Base-by-base conservation (phyloP, 2,329 filamentous ascomycete genomes). In the Botrytis cinerea region DNA sequence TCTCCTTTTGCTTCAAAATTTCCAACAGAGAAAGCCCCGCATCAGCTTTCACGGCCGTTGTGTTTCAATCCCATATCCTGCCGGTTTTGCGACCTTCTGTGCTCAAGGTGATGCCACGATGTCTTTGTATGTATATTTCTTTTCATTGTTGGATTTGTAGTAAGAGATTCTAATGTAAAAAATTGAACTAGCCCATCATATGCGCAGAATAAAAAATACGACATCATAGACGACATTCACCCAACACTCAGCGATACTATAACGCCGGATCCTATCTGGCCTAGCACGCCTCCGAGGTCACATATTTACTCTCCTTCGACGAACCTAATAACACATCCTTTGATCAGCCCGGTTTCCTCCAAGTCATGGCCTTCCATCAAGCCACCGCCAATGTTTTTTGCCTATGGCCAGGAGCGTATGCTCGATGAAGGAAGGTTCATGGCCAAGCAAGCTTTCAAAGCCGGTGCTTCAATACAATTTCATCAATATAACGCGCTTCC, bases 331-430 rank as follows among this genome's bases (percentile, higher is more conserved):
- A 54, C 28, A 20, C 66, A 69, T 10, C 66, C 66, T 32, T 38
- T 69, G 7, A 16, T 63, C 40, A 60, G 48, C 35, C 43, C 71
- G 12, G 40, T 66, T 6, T 45, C 71, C 10, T 54, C 71, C 20
- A 66, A 61, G 16, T 14, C 28, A n/a, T 59, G 46, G 35, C 67
- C 62, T 20, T 48, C 54, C 8, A 16, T 43, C 40, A 57, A 66
- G 16, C 32, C 57, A 10, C 71, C 71, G 3, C 71, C 71, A 43
- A 20, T 73, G 54, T 70, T 40, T 48, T 63, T 73, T 28, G 64
- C 71, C 2, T 69, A 59, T 28, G 71, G 71, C 6, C 32, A 61
- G 38, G 71, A 73, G n/a, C 28, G 54, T 9, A 54, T 59, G 38
- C 40, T 73, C 14, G 66, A 69, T 4, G 66, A 69, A 69, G 45